Conservation (phyloP, 768 basidiomycete species). For the Sistotremastrum suecicum region DNA sequence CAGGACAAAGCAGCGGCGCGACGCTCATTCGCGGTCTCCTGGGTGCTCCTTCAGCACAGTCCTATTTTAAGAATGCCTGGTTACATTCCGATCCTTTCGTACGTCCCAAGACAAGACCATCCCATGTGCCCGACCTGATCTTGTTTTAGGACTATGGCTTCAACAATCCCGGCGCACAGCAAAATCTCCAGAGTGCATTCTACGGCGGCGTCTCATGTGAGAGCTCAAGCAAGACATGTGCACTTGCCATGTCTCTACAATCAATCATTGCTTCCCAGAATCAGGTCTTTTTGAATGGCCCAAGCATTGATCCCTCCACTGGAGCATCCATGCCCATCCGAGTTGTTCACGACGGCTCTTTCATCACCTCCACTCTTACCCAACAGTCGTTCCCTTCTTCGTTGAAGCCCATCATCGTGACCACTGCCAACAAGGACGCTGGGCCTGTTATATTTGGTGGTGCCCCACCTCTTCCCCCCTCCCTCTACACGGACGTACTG, state of each 20-base stretch:
- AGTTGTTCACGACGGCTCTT: conserved; percentile 49
- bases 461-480: conserved; percentile 27
- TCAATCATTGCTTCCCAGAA: conserved; percentile 40
- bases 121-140: neutral
- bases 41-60: conserved; percentile 52
- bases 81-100: conserved; percentile 85
- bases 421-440: conserved; percentile 62
- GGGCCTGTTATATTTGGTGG: conserved; percentile 34
- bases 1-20: conserved; percentile 76
- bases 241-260: conserved; percentile 31
- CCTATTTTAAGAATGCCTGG: conserved; percentile 65
- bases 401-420: conserved; percentile 54
- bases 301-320: conserved; percentile 35
- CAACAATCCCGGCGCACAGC: conserved; percentile 37
- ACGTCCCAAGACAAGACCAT: conserved; percentile 8
- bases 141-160: conserved; percentile 54
- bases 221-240: conserved; percentile 33
- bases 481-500: conserved; percentile 25
- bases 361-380: conserved; percentile 51
- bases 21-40: conserved; percentile 66
- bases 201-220: conserved; percentile 33
- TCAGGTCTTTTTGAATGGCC: conserved; percentile 28
- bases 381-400: conserved; percentile 43
- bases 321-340: conserved; percentile 46
- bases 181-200: conserved; percentile 37